Base-by-base conservation (phyloP, 2,329 filamentous ascomycete genomes). In the Fusarium papillatum region DNA sequence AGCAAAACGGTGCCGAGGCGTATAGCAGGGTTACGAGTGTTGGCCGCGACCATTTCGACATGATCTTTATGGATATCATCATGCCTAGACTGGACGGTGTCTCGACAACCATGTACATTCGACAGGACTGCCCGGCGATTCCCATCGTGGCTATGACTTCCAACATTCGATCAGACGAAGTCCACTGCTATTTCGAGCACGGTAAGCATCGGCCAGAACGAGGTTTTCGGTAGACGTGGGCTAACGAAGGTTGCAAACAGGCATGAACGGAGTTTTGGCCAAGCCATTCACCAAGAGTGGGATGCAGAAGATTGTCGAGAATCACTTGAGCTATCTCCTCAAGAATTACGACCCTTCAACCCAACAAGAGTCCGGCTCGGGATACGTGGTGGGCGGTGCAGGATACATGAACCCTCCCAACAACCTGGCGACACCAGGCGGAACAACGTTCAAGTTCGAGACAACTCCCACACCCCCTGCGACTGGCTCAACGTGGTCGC, bases 111-210 rank as follows among this genome's bases (percentile, higher is more conserved):
- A 95, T 97, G 80, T 92, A 98, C 73, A 98, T 99, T 76, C 92
- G 96, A 65, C 95, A 98, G 81, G 95, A 96, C 73, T 93, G 95
- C 75, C 91, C 92, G 43, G 91, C 93, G 8, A 93, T 94, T 24
- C 97, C 97, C 0, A 97, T 99, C 79, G 95, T 99, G 70, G 97
- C 97, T 59, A 98, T 99, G 97, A 99, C 97, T 5, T 98, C 96
- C 5, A 99, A 98, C 82, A 98, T 99, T 76, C 92, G 97, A 76
- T 96, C 95, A 72, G 96, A 98, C 80, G 97, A 99, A 82, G 97
- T 98, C 73, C 95, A 96, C 66, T 96, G 97, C 86, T 99, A 99
- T 83, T 98, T 98, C 86, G 93, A 96, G 80, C 96, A 98, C 86
- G 97, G 96, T 97, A 90, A 87, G 93, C 84, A 39, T 26, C 16